A percentile compares a stretch with the other conserved stretches of the same genome.
These are phyloP conservation scores for Apiospora pterosperma DNA, from an alignment of 2,329 filamentous ascomycete genomes.

Conservation along the genomic window DNA sequence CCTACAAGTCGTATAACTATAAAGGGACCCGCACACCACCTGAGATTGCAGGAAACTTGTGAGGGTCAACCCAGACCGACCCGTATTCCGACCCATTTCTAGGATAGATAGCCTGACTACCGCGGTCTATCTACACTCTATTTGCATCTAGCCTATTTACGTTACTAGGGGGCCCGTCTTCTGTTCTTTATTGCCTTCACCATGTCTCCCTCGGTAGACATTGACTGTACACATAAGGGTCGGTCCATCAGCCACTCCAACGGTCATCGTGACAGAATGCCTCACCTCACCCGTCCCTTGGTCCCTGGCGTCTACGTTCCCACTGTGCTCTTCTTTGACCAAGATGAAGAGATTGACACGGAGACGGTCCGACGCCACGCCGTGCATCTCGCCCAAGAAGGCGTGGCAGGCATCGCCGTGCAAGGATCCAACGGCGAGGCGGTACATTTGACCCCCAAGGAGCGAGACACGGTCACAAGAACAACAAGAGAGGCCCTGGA, in stretches of 20 bases:
- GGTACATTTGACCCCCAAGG: conserved; percentile 61
- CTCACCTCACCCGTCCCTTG: background rate
- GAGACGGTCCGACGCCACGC: conserved; percentile 47
- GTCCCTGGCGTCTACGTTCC: conserved; percentile 53
- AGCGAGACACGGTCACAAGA: conserved; percentile 57
- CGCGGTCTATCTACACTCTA: background rate
- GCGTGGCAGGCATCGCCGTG: conserved; percentile 62
- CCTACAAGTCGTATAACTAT: background rate
- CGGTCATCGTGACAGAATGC: background rate
- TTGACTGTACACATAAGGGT: background rate
- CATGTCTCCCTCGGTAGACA: background rate
- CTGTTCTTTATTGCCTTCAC: background rate
- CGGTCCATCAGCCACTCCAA: background rate
- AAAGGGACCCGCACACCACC: background rate
- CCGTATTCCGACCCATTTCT: background rate
- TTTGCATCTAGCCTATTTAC: background rate
- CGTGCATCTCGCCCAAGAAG: conserved; percentile 57
- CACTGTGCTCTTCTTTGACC: conserved; percentile 56
- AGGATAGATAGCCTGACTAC: background rate
- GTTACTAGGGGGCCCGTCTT: too few relatives aligned
- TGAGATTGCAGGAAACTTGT: background rate
- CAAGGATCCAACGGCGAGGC: conserved; percentile 73
- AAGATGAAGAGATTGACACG: conserved; percentile 50
- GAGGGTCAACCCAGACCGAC: background rate
- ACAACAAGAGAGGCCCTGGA: conserved; percentile 60